phyloP scores from a whole-genome alignment of 2,329 filamentous ascomycete species.

The Colletotrichum magnum region DNA sequence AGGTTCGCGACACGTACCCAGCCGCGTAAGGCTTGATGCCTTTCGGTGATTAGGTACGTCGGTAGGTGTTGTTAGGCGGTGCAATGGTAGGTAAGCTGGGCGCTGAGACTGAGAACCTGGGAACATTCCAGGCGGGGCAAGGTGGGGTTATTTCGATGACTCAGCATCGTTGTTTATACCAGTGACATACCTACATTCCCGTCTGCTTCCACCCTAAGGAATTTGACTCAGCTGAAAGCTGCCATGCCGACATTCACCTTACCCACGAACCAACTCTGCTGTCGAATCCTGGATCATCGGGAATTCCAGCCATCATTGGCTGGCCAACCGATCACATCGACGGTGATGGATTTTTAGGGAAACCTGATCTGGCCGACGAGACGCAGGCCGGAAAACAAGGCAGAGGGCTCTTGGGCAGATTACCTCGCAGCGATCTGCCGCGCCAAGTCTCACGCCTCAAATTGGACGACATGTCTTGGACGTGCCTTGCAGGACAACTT shows the following conservation, averaged over 20 bases:
- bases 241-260: slow-evolving; percentile 19
- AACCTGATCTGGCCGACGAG: slow-evolving; percentile 1
- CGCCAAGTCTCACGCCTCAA: slow-evolving; percentile 30
- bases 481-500: background rate
- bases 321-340: background rate
- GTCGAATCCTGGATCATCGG: slow-evolving; percentile 17
- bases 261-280: slow-evolving; percentile 25
- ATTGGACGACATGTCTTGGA: slow-evolving; percentile 19
- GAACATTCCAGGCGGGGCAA: slow-evolving; percentile 21
- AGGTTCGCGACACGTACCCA: slow-evolving; percentile 31
- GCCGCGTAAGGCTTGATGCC: slow-evolving; percentile 38
- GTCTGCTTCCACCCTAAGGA: background rate
- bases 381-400: slow-evolving; percentile 25
- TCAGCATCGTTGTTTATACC: slow-evolving; percentile 4
- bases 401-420: slow-evolving; percentile 22
- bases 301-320: slow-evolving; percentile 25
- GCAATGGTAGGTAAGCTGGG: background rate
- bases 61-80: background rate
- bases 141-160: slow-evolving; percentile 22
- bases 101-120: slow-evolving; percentile 10
- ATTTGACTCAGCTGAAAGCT: slow-evolving; percentile 4
- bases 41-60: slow-evolving; percentile 9
- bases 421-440: slow-evolving; percentile 33
- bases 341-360: slow-evolving; percentile 2
- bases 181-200: slow-evolving; percentile 18